Conservation (phyloP, 1,284 basidiomycete genomes). For the Ganoderma leucocontextum region DNA sequence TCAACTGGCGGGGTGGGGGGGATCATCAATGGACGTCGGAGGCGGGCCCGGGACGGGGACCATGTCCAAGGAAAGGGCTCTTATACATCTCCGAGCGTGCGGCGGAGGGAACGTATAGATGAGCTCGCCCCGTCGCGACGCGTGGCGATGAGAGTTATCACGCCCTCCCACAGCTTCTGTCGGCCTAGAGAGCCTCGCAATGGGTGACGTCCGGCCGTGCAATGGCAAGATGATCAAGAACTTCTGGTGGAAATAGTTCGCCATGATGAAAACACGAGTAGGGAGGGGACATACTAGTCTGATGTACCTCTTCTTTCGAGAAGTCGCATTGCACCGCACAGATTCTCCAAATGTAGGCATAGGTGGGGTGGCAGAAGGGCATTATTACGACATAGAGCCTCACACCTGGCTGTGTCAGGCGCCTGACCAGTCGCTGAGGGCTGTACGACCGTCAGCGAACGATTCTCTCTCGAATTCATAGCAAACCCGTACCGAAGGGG, state of each 20-base stretch:
- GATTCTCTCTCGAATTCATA: conserved; percentile 16
- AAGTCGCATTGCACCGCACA: conserved; percentile 23
- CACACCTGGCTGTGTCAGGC: conserved; percentile 23
- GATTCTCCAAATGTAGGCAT: conserved; percentile 10
- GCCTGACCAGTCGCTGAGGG: conserved; percentile 9
- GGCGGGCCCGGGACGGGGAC: conserved; percentile 1
- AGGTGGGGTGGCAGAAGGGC: background rate
- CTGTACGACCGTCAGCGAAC: conserved; percentile 18
- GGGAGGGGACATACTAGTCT: conserved; percentile 23
- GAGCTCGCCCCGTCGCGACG: conserved; percentile 15
- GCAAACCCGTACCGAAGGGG: conserved; percentile 5
- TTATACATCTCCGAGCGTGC: conserved; percentile 24
- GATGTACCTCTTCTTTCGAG: conserved; percentile 20
- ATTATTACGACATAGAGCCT: conserved; percentile 17
- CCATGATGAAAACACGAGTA: conserved; percentile 35
- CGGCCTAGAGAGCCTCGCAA: conserved; percentile 16
- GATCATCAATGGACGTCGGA: conserved; percentile 18
- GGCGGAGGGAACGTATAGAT: conserved; percentile 26
- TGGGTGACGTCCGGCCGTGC: conserved; percentile 19
- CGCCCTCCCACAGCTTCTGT: conserved; percentile 31
- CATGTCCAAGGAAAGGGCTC: conserved; percentile 3
- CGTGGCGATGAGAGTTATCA: conserved; percentile 28
- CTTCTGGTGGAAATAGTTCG: conserved; percentile 28
- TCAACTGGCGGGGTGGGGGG: conserved; percentile 9
- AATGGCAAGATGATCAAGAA: conserved; percentile 17